Percentiles rank a stretch among this genome's conserved stretches.
phyloP scores from a whole-genome alignment of 805 yeast genomes.

The Maudiozyma pseudohumilis region DNA sequence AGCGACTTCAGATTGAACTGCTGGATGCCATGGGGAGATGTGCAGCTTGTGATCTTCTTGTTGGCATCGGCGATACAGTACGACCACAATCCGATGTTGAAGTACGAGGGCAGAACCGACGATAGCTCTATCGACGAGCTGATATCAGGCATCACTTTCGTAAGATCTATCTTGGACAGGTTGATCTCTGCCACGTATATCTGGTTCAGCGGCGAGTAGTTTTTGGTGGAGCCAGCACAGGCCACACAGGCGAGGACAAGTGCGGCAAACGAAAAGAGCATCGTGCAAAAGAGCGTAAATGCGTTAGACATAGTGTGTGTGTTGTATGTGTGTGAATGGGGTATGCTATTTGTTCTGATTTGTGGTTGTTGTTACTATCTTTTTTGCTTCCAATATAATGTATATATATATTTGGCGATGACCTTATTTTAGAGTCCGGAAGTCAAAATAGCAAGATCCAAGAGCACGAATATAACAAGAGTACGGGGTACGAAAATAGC shows the following conservation, averaged over 20 bases:
- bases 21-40: conserved; percentile 25
- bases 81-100: conserved; percentile 53
- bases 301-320: conserved; percentile 14
- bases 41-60: conserved; percentile 17
- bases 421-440: no score
- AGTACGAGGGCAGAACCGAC: conserved; percentile 34
- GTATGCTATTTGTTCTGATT: background rate
- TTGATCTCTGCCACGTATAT: conserved; percentile 42
- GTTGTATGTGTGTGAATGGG: background rate
- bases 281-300: conserved; percentile 14
- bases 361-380: no score
- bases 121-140: conserved; percentile 11
- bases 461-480: no score
- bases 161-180: conserved; percentile 26
- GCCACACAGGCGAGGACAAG: conserved; percentile 40
- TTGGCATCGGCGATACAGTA: conserved; percentile 41
- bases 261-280: conserved; percentile 33
- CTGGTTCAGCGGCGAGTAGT: conserved; percentile 33
- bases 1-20: conserved; percentile 18
- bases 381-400: no score
- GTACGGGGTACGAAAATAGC: no score
- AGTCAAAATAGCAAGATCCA: no score
- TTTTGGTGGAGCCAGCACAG: conserved; percentile 41
- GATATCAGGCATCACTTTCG: conserved; percentile 6
- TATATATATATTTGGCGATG: no score